Base-by-base conservation (phyloP, 208 protist species). In the Porcisia hertigi region DNA sequence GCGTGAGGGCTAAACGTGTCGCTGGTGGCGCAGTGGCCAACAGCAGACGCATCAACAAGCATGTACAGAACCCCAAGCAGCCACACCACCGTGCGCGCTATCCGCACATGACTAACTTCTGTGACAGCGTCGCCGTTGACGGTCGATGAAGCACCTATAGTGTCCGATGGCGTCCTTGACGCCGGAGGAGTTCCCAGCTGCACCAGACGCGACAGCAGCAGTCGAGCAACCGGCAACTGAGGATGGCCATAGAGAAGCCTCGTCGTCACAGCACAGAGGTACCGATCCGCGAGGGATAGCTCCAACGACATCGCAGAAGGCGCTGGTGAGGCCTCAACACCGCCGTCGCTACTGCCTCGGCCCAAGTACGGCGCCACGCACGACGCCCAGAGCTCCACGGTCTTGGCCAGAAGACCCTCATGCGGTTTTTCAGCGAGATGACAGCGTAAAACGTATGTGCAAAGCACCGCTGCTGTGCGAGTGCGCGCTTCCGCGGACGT, bases 371-470 rank as follows among this genome's bases (percentile, higher is more conserved):
- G 66, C 18, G 77, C 71, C 57, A 77, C 77, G 18, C 36, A 54
- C 45, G 67, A 70, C 8, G 72, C 72, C 77, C 77, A 82, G 25
- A 82, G 45, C 67, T 82, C 72, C 49, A 82, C 77, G 7, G 77
- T 77, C 47, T 59, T 70, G 34, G 55, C 34, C 55, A 82, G 77
- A 66, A 82, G 66, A n/a, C 77, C 77, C 1, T 59, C 20, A 8
- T 43, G 45, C 0, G 77, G 58, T 3, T 77, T 60, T 55, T 77
- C 59, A 41, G 20, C 58, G 25, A 82, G 71, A 69, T 82, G 73
- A 43, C 77, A 74, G 20, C 77, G 77, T 2, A 82, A 57, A 18
- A 71, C 41, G 53, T 73, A 82, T 20, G 77, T 82, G 67, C 77
- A 82, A 4, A 82, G 73, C 65, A 82, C 77, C 34, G 77, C 77